phyloP scores from a whole-genome alignment of 306 rosid genomes.

The Heteromeles arbutifolia region DNA sequence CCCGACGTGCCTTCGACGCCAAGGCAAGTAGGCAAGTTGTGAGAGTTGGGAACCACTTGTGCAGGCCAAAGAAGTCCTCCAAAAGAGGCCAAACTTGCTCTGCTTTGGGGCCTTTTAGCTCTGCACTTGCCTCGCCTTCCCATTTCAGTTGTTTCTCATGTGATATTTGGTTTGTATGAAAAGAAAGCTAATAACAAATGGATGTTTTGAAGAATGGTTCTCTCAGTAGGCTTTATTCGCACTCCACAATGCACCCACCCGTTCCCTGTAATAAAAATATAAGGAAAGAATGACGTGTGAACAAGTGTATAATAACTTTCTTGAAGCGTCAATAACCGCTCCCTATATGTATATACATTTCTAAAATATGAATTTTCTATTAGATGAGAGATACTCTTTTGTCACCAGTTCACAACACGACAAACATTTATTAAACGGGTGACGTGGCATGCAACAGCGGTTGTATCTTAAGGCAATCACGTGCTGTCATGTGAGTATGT shows the following conservation, averaged over 20 bases:
- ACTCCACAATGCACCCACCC: background rate
- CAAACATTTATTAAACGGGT: background rate
- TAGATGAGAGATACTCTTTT: no score
- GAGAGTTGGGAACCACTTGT: constrained; percentile 52
- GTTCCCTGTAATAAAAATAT: background rate
- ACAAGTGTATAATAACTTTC: background rate
- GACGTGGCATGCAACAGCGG: background rate
- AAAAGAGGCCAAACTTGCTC: constrained; percentile 48
- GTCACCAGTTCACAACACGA: background rate
- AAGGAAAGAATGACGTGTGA: background rate
- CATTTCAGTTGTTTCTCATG: constrained; percentile 21
- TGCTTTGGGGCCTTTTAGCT: constrained; percentile 27
- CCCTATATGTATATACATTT: background rate
- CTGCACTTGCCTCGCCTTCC: constrained; percentile 36
- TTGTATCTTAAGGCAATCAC: no score
- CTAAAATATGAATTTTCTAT: background rate
- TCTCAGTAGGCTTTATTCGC: background rate
- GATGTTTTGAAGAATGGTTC: background rate
- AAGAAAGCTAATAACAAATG: background rate
- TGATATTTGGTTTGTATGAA: background rate
- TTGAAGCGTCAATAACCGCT: background rate
- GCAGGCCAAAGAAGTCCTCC: constrained; percentile 56
- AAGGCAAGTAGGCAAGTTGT: constrained; percentile 38
- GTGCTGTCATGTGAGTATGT: no score
- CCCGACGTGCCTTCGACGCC: constrained; percentile 40